Evolutionary conservation across 495 filamentous ascomycete species (phyloP).

Genomic region (Podospora fimiseda): DNA sequence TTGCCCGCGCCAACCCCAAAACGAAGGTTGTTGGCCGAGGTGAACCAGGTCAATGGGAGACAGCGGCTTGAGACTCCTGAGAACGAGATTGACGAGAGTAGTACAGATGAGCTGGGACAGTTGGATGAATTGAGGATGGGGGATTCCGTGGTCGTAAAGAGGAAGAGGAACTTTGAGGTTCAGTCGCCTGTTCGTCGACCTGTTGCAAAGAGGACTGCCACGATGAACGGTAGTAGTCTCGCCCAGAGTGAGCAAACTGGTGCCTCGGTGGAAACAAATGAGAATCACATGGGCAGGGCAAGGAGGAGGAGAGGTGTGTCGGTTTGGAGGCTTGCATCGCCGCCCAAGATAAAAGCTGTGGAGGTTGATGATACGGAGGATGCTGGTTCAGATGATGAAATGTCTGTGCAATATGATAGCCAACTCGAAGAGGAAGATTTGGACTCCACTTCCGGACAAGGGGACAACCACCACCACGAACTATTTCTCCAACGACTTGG

Average conservation of each 20-base stretch:
- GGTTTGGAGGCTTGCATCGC: background rate
- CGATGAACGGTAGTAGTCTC: too few species aligned
- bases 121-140: background rate
- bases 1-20: background rate
- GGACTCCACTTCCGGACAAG: too few species aligned
- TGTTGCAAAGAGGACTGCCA: too few species aligned
- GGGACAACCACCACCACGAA: too few species aligned
- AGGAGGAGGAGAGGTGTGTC: constrained; percentile 1
- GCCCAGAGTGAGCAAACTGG: too few species aligned
- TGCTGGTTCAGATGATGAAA: background rate
- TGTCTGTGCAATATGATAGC: too few species aligned
- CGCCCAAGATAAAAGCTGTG: background rate
- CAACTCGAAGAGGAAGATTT: too few species aligned
- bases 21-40: background rate
- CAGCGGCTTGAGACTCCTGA: background rate
- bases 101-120: background rate
- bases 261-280: too few species aligned
- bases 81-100: background rate
- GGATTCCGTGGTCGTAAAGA: background rate
- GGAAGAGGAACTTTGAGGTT: background rate
- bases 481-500: too few species aligned
- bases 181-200: background rate
- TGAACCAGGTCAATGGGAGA: background rate
- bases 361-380: background rate
- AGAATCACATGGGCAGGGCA: background rate